phyloP scores from a whole-genome alignment of 352 stramenopile species.

The Phytopythium litorale region DNA sequence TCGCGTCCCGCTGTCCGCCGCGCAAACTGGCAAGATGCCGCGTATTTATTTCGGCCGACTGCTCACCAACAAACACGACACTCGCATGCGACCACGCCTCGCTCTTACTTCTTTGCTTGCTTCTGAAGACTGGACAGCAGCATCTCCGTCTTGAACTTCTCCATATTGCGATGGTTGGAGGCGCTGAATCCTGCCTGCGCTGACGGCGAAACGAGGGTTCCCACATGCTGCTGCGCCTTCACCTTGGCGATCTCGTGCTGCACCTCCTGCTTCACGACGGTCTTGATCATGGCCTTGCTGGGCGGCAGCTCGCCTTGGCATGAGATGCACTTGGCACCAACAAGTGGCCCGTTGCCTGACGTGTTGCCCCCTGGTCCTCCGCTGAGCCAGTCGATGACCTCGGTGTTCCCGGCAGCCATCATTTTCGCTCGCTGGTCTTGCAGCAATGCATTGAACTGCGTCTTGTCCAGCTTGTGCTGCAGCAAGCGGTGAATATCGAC shows the following conservation, averaged over 20 bases:
- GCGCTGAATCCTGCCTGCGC: conserved; percentile 31
- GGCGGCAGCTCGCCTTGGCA: conserved; percentile 58
- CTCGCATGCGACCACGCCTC: conserved; percentile 8
- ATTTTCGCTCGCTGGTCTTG: conserved; percentile 39
- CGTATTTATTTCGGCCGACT: conserved; percentile 28
- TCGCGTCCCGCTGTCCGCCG: not conserved
- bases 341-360: conserved; percentile 23
- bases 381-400: not conserved
- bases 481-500: conserved; percentile 54
- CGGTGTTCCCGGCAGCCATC: conserved; percentile 13
- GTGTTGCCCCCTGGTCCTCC: conserved; percentile 7
- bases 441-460: conserved; percentile 48
- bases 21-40: not conserved
- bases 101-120: conserved; percentile 24
- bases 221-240: conserved; percentile 30
- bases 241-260: conserved; percentile 57
- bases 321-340: conserved; percentile 64
- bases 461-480: conserved; percentile 55
- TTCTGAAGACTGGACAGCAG: conserved; percentile 43
- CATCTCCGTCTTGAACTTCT: conserved; percentile 68
- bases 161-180: conserved; percentile 59
- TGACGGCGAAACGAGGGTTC: not conserved
- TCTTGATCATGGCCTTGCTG: conserved; percentile 61
- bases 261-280: conserved; percentile 51
- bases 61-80: conserved; percentile 1